Evolutionary conservation across 495 filamentous ascomycete genomes (phyloP).

Genomic region (Penicillium salamii): DNA sequence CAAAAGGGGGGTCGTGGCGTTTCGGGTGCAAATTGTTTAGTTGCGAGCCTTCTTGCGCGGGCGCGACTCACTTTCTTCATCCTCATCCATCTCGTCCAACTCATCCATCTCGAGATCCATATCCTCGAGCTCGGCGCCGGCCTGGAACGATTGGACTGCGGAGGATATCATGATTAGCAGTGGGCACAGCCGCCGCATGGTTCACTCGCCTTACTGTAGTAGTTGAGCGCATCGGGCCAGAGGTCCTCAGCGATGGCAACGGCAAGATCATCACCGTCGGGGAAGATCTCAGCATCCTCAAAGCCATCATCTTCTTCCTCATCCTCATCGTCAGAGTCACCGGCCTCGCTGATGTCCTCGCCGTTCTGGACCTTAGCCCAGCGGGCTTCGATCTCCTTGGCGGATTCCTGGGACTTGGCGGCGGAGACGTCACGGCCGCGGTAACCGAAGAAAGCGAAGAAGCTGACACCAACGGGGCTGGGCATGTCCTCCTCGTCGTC

Average conservation of each 20-base stretch:
- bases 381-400: slow-evolving; percentile 55
- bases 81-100: slow-evolving; percentile 30
- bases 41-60: slow-evolving; percentile 47
- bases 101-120: slow-evolving; percentile 35
- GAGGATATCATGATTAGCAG: slow-evolving; percentile 11
- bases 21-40: slow-evolving; percentile 16
- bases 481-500: slow-evolving; percentile 51
- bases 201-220: slow-evolving; percentile 76
- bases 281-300: slow-evolving; percentile 72
- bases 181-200: no score
- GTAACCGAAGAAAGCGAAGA: slow-evolving; percentile 88
- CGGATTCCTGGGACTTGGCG: slow-evolving; percentile 62
- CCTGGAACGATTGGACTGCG: slow-evolving; percentile 34
- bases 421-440: slow-evolving; percentile 61
- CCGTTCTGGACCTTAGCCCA: slow-evolving; percentile 54
- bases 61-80: slow-evolving; percentile 31
- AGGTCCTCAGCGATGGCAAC: slow-evolving; percentile 79
- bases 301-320: slow-evolving; percentile 51
- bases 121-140: slow-evolving; percentile 27
- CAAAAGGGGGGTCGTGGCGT: slow-evolving; percentile 20
- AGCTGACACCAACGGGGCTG: slow-evolving; percentile 61
- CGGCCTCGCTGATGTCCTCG: slow-evolving; percentile 38
- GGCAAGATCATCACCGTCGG: slow-evolving; percentile 74
- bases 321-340: slow-evolving; percentile 41
- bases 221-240: slow-evolving; percentile 82